A percentile compares a stretch with the other conserved stretches of the same genome.
Evolutionary conservation across 768 basidiomycete species (phyloP).

Genomic region (Boletus pseudo-olivaceus): DNA sequence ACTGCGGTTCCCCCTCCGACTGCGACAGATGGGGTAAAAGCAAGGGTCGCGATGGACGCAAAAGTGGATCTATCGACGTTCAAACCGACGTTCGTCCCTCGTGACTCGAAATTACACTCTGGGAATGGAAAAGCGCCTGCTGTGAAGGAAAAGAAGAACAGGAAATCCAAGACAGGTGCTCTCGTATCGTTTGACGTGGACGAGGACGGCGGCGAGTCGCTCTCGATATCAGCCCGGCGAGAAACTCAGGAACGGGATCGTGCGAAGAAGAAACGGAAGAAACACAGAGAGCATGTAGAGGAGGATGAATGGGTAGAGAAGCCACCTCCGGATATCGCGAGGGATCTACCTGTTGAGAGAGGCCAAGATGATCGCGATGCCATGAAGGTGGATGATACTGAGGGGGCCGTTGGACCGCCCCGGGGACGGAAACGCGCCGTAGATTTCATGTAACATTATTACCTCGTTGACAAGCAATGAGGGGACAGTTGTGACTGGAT

Average conservation of each 20-base stretch:
- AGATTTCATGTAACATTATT: conserved; percentile 62
- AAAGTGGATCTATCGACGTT: conserved; percentile 66
- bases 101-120: conserved; percentile 39
- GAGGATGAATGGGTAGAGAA: conserved; percentile 68
- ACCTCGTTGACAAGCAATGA: too few species aligned
- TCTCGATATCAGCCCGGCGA: conserved; percentile 28
- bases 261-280: conserved; percentile 43
- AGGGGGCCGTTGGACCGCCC: conserved; percentile 20
- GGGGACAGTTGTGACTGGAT: too few species aligned
- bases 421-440: conserved; percentile 65
- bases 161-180: conserved; percentile 43
- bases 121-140: conserved; percentile 39
- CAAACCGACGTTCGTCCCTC: conserved; percentile 82
- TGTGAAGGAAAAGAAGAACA: conserved; percentile 46
- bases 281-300: conserved; percentile 33
- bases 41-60: conserved; percentile 3
- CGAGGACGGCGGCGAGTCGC: conserved; percentile 48
- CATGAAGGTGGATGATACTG: conserved; percentile 14
- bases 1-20: neutral
- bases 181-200: conserved; percentile 80
- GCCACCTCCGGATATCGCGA: conserved; percentile 49
- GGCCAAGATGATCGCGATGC: conserved; percentile 8
- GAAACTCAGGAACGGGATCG: conserved; percentile 35
- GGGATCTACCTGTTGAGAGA: conserved; percentile 27
- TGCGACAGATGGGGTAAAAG: neutral